These are phyloP conservation scores for Penicillium digitatum DNA, from an alignment of 2,329 filamentous ascomycete genomes.

Conservation along the genomic window DNA sequence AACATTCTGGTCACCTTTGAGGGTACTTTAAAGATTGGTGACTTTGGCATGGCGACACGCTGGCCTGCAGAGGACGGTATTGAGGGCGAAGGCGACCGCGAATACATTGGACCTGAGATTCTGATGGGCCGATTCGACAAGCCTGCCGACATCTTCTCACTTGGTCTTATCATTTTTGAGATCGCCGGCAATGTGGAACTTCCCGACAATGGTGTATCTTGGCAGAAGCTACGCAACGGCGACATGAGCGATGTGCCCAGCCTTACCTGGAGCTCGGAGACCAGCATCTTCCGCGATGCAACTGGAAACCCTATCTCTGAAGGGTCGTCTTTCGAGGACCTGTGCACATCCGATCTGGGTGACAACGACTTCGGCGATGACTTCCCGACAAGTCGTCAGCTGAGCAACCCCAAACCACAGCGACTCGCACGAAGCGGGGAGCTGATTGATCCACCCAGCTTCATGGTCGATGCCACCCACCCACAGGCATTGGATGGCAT, in stretches of 20 bases:
- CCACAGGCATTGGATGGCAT: conserved; percentile 75
- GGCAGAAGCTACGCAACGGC: conserved; percentile 83
- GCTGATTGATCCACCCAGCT: conserved; percentile 67
- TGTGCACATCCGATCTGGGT: conserved; percentile 43
- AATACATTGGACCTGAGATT: conserved; percentile 94
- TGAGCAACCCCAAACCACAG: conserved; percentile 24
- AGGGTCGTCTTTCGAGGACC: conserved; percentile 43
- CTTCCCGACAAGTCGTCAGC: conserved; percentile 29
- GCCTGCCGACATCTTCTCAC: conserved; percentile 86
- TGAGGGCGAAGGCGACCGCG: conserved; percentile 89
- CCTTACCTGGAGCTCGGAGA: conserved; percentile 72
- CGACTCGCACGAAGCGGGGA: conserved; percentile 50
- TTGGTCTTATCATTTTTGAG: conserved; percentile 91
- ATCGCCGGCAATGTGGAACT: conserved; percentile 91
- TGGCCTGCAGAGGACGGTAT: conserved; percentile 74
- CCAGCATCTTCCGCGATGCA: conserved; percentile 68
- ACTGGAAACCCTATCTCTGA: conserved; percentile 62
- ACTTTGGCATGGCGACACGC: conserved; percentile 68
- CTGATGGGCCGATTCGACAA: conserved; percentile 82
- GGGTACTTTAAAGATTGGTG: conserved; percentile 62
- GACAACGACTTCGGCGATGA: conserved; percentile 45
- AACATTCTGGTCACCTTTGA: conserved; percentile 65
- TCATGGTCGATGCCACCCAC: conserved; percentile 78
- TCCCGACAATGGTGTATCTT: conserved; percentile 85
- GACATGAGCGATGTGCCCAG: conserved; percentile 86